These are phyloP conservation scores for Breviolum minutum DNA, from an alignment of 73 alveolate species.

Conservation along the genomic window DNA sequence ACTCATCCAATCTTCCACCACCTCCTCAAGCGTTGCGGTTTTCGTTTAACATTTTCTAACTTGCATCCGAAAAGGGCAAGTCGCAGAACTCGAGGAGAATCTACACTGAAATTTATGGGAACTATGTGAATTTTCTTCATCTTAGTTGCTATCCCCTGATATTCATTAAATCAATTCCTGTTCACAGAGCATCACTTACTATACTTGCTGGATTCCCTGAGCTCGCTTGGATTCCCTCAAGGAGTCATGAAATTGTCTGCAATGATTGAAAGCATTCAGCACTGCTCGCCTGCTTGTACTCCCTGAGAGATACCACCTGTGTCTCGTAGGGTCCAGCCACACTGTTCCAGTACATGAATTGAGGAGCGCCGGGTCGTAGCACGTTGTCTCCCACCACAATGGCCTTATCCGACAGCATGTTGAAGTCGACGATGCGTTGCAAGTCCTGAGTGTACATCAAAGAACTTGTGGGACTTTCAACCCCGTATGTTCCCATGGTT, in stretches of 20 bases:
- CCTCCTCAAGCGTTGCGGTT: background rate
- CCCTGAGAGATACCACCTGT: conserved; percentile 88
- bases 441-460: conserved; percentile 2
- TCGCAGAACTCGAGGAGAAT: no score
- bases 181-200: background rate
- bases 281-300: conserved; percentile 78
- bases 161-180: background rate
- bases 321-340: conserved; percentile 94
- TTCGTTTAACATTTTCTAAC: no score
- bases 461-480: no score
- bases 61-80: no score
- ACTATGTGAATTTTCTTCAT: background rate
- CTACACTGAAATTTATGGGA: no score
- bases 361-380: conserved; percentile 94
- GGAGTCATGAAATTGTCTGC: no score
- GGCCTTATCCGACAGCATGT: conserved; percentile 93
- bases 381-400: conserved; percentile 93
- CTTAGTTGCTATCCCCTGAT: background rate
- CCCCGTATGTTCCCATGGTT: no score
- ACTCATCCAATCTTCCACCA: conserved; percentile 94
- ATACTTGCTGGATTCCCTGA: no score
- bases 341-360: conserved; percentile 93
- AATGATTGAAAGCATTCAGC: background rate
- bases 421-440: conserved; percentile 75
- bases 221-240: no score